phyloP scores from a whole-genome alignment of 1,139 yeast species.

The Sugiyamaella pinicola region DNA sequence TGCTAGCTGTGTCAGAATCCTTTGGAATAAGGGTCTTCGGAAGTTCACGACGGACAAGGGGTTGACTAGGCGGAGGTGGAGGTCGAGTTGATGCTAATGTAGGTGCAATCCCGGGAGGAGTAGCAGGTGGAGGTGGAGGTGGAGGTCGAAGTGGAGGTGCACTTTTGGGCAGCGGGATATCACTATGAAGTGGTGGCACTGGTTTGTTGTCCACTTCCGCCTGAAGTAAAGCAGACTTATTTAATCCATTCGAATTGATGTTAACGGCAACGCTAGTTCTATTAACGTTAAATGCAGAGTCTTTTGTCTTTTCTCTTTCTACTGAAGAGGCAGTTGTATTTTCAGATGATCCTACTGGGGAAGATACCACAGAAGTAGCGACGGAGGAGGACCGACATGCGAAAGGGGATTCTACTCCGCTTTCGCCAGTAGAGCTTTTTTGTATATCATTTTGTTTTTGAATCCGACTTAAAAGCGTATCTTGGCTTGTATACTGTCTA shows the following conservation, averaged over 20 bases:
- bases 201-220: too few species aligned
- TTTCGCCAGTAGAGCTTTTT: neutral
- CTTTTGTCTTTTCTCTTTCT: too few species aligned
- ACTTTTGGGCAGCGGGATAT: neutral
- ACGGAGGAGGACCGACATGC: neutral
- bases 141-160: slow-evolving; percentile 5
- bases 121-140: slow-evolving; percentile 5
- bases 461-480: too few species aligned
- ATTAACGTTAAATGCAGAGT: too few species aligned
- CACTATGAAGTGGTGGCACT: neutral
- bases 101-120: neutral
- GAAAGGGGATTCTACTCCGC: neutral
- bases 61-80: neutral
- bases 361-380: neutral
- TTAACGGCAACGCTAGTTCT: neutral
- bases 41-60: slow-evolving; percentile 1
- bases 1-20: slow-evolving; percentile 1
- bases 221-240: neutral
- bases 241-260: neutral
- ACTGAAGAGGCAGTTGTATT: neutral
- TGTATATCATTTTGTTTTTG: neutral
- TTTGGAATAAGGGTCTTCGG: slow-evolving; percentile 12
- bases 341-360: neutral
- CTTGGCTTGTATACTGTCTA: too few species aligned
- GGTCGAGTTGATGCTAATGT: neutral